Base-by-base conservation (phyloP, 192 early-diverging fungal species). In the Coemansia erecta region DNA sequence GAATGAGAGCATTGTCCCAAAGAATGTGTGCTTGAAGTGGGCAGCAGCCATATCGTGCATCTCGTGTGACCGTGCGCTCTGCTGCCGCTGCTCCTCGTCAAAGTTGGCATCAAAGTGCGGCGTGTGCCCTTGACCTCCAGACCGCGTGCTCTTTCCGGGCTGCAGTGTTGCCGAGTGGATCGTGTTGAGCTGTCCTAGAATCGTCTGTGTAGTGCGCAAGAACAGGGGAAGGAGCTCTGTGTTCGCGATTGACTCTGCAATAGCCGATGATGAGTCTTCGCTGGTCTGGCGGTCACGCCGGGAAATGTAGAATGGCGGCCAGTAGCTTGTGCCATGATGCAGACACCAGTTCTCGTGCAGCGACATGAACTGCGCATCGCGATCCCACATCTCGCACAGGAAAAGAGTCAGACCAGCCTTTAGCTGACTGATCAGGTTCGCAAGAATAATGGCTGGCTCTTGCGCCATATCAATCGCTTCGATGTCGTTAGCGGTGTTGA, bases 401-500 rank as follows among this genome's bases (percentile, higher is more conserved):
- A 85, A 79, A 48, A 94, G 85, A 12, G 89, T 69, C 70, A 89
- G 85, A 41, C 87, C 84, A 61, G 80, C 81, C 56, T 90, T 85
- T n/a, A 93, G 69, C 28, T 84, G 77, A 51, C 87, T 85, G 66
- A 91, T 86, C 48, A 90, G 69, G 19, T 85, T 84, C 14, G 84
- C 85, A 43, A 95, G 64, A 4, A 81, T 82, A 40, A 81, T 67
- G 58, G 89, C 85, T 0, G 90, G 85, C 55, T 90, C 88, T 13
- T 86, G 84, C 15, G 85, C 83, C 55, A 95, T 80, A 61, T 88
- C 83, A 26, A 93, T 83, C 9, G 72, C 79, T 59, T 87, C 86
- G 45, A 92, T 84, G 65, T 91, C 91, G 61, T 88, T 89, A 51
- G 88, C 88, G 17, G 88, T 89, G 54, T 87, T 87, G 31, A 83